Base-by-base conservation (phyloP, 2,329 filamentous ascomycete genomes). In the Grosmannia clavigera region DNA sequence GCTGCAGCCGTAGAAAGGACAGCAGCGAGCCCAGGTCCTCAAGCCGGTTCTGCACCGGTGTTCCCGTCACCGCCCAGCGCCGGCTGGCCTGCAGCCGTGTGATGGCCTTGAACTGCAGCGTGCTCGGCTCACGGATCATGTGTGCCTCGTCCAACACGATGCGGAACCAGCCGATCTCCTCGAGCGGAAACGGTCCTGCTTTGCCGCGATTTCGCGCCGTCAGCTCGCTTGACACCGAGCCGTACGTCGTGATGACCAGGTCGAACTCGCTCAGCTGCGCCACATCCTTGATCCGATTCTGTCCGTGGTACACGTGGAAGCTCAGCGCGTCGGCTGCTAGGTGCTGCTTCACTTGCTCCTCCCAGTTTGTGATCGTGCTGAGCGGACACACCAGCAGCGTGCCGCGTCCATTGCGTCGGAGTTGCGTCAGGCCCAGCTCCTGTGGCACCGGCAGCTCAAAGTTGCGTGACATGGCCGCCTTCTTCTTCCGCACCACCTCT, bases 51-150 rank as follows among this genome's bases (percentile, higher is more conserved):
- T 97, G 92, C 10, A 97, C 89, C 0, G 92, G 94, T 0, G 94
- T 97, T 59, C 92, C 94, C 0, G 94, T 97, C n/a, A 97, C 90
- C 3, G 92, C 92, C 94, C 94, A 99, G 40, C 92, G 86, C 38
- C 92, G 84, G 68, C 88, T 82, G 2, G 91, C 89, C 62, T 88
- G 81, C 3, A 97, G 77, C 25, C 83, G 81, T 64, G 90, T 92
- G 25, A 94, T 89, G 3, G 90, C 89, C 70, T 92, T 90, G 59
- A 91, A 95, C 65, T 92, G 87, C 50, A 88, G 77, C 0, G 91
- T 92, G 3, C 79, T 82, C 64, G 89, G 86, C 66, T 95, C 92
- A 31, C 94, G 88, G 65, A 99, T 97, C 72, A 88, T 88, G 70
- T 99, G 94, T 0, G 92, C 94, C 73, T 99, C 92, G 64, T 97